Conservation (phyloP, 1,284 basidiomycete species). For the Fomitopsis palustris region DNA sequence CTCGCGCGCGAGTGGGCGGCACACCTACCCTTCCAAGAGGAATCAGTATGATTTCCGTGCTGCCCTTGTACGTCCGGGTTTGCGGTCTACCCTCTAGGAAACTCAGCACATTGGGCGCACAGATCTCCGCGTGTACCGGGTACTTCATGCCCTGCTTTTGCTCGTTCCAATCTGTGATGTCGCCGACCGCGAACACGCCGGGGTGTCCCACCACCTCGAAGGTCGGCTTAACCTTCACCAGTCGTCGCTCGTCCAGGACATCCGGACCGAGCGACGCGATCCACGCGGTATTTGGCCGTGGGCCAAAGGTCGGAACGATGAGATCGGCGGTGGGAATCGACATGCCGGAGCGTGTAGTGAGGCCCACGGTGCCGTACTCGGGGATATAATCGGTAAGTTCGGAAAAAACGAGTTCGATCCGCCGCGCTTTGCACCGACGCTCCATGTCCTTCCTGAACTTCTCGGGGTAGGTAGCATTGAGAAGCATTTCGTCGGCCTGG, state of each 20-base stretch:
- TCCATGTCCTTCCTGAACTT: slow-evolving; percentile 50
- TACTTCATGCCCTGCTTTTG: slow-evolving; percentile 57
- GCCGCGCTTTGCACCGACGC: slow-evolving; percentile 37
- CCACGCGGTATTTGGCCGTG: slow-evolving; percentile 48
- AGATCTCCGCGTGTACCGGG: slow-evolving; percentile 38
- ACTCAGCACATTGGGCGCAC: slow-evolving; percentile 43
- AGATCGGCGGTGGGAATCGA: slow-evolving; percentile 49
- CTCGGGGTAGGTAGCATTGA: slow-evolving; percentile 57
- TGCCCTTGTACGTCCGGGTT: slow-evolving; percentile 47
- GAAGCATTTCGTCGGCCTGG: slow-evolving; percentile 46
- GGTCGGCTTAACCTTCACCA: slow-evolving; percentile 47
- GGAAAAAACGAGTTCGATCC: slow-evolving; percentile 50
- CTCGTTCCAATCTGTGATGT: slow-evolving; percentile 56
- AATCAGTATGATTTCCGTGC: slow-evolving; percentile 48
- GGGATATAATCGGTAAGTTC: slow-evolving; percentile 50
- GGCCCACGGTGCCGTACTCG: slow-evolving; percentile 25
- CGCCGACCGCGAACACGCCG: slow-evolving; percentile 56
- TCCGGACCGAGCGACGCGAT: slow-evolving; percentile 40
- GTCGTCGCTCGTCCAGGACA: slow-evolving; percentile 39
- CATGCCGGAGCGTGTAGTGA: slow-evolving; percentile 53
- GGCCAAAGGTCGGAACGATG: slow-evolving; percentile 51
- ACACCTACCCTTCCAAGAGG: slow-evolving; percentile 56
- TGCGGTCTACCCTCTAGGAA: slow-evolving; percentile 34
- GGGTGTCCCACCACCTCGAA: slow-evolving; percentile 46
- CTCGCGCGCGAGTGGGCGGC: not conserved